phyloP scores from a whole-genome alignment of 305 asterid species.

The Galium porrigens region DNA sequence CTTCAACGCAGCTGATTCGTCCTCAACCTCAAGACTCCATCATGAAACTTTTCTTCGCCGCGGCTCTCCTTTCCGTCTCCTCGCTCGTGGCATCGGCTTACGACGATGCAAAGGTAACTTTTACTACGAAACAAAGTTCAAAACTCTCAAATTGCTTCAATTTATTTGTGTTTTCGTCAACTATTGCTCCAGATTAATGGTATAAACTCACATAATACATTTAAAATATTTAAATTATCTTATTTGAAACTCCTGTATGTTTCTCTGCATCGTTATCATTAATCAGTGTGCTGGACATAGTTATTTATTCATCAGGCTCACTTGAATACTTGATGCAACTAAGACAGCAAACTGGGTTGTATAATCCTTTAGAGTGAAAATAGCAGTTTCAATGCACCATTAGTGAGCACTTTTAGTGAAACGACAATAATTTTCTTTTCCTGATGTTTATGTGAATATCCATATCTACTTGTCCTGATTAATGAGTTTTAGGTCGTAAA shows the following conservation, averaged over 20 bases:
- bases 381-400: neutral
- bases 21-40: neutral
- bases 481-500: neutral
- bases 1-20: neutral
- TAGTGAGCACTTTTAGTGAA: neutral
- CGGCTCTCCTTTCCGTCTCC: constrained; percentile 5
- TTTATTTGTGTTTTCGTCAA: neutral
- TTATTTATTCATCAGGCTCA: neutral
- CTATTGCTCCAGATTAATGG: neutral
- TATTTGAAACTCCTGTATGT: neutral
- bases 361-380: neutral
- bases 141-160: too few species aligned
- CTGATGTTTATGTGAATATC: neutral
- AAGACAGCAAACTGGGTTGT: neutral
- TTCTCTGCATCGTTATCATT: neutral
- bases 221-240: neutral
- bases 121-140: too few species aligned
- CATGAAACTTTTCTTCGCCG: neutral
- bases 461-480: neutral
- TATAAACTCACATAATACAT: neutral
- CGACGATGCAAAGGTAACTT: constrained; percentile 3
- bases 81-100: constrained; percentile 6
- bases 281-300: neutral
- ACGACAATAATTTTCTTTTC: neutral
- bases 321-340: neutral